Percentiles rank a stretch among this genome's conserved stretches.
These are phyloP conservation scores for Suillus decipiens DNA, from an alignment of 768 basidiomycete genomes.

Conservation along the genomic window DNA sequence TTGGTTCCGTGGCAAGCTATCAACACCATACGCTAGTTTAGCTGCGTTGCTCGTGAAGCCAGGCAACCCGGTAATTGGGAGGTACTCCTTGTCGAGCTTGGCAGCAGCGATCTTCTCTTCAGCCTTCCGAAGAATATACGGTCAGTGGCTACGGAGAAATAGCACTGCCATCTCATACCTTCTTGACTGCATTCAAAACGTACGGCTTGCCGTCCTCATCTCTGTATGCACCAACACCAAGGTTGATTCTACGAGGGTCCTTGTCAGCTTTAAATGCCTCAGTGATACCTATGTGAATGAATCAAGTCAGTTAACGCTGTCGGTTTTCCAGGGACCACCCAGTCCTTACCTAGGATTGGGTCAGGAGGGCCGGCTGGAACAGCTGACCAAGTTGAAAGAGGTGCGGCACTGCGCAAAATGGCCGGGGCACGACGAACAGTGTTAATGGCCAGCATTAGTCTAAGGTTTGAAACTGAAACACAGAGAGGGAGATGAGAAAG, in stretches of 20 bases:
- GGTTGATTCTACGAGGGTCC: constrained; percentile 90
- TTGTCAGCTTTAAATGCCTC: constrained; percentile 98
- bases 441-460: constrained; percentile 43
- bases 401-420: constrained; percentile 39
- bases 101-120: constrained; percentile 69
- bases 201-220: constrained; percentile 96
- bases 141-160: constrained; percentile 11
- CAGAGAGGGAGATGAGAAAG: constrained; percentile 23
- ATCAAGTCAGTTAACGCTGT: constrained; percentile 12
- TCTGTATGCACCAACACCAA: constrained; percentile 96
- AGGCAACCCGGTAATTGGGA: constrained; percentile 90
- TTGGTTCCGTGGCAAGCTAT: constrained; percentile 70
- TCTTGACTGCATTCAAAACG: constrained; percentile 85
- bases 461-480: constrained; percentile 35
- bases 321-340: constrained; percentile 4
- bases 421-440: constrained; percentile 52
- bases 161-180: constrained; percentile 45
- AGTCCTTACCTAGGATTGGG: constrained; percentile 78
- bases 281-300: constrained; percentile 63
- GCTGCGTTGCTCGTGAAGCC: constrained; percentile 86
- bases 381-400: constrained; percentile 74
- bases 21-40: constrained; percentile 87
- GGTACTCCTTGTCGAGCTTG: constrained; percentile 90
- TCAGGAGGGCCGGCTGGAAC: constrained; percentile 91
- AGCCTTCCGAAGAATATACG: constrained; percentile 47